phyloP scores from a whole-genome alignment of 306 rosid genomes.

The Glycine soja region DNA sequence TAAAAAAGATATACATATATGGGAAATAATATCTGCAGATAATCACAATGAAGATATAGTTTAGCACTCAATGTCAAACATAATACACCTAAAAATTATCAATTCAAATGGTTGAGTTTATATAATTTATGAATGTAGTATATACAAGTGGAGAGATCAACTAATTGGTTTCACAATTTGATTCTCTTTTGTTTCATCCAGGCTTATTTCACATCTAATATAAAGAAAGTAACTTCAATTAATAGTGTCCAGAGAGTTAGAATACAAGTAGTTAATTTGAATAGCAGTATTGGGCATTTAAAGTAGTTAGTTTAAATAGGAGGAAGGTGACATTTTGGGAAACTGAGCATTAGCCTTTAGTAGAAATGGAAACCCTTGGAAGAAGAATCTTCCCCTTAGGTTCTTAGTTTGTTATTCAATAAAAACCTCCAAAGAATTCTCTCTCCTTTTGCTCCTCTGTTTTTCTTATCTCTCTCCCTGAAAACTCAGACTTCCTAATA shows the following conservation, averaged over 20 bases:
- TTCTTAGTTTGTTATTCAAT: neutral
- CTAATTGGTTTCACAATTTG: slow-evolving; percentile 4
- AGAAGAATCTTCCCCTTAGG: neutral
- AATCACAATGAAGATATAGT: slow-evolving; percentile 9
- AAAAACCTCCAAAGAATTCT: neutral
- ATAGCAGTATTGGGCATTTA: neutral
- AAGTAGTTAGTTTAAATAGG: neutral
- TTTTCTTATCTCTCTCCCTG: neutral
- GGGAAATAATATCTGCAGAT: slow-evolving; percentile 10
- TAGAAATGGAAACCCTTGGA: neutral
- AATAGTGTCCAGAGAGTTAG: neutral
- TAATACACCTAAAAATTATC: slow-evolving; percentile 24
- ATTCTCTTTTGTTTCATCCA: neutral
- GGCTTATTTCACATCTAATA: slow-evolving; percentile 18
- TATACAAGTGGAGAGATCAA: slow-evolving; percentile 19
- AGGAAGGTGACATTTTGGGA: neutral
- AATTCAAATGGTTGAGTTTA: slow-evolving; percentile 7
- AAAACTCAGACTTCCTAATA: neutral
- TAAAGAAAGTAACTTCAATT: neutral
- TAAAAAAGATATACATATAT: slow-evolving; percentile 15
- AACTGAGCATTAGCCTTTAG: neutral
- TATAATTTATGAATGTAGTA: neutral
- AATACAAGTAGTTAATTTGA: neutral
- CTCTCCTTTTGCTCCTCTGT: neutral
- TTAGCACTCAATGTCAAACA: slow-evolving; percentile 13